Percentiles rank a stretch among this genome's conserved stretches.
These are phyloP conservation scores for Volvox reticuliferus DNA, from an alignment of 139 green algal genomes.

Conservation along the genomic window DNA sequence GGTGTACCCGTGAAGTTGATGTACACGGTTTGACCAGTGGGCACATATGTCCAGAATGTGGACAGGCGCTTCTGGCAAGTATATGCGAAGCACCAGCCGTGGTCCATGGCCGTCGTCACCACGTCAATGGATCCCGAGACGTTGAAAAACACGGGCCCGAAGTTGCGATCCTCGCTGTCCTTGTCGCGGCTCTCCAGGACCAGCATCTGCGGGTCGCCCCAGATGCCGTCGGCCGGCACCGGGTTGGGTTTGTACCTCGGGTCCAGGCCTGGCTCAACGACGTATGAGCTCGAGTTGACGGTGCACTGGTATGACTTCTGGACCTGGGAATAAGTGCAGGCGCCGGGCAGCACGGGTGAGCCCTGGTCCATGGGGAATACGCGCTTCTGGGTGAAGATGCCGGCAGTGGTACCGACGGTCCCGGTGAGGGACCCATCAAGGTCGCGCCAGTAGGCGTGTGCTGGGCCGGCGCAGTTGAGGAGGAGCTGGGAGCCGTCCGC, in stretches of 20 bases:
- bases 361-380: conserved; percentile 54
- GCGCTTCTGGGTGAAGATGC: background rate
- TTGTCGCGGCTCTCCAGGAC: conserved; percentile 67
- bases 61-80: conserved; percentile 56
- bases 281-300: conserved; percentile 6
- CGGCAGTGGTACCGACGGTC: background rate
- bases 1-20: conserved; percentile 66
- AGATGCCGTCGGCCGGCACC: conserved; percentile 54
- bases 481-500: conserved; percentile 39
- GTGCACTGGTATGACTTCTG: conserved; percentile 55
- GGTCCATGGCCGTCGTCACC: conserved; percentile 60
- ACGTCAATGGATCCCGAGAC: conserved; percentile 53
- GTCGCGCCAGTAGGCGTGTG: conserved; percentile 63
- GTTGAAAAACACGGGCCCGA: conserved; percentile 65
- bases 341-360: conserved; percentile 51
- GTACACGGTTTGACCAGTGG: conserved; percentile 32
- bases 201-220: conserved; percentile 66
- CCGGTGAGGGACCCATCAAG: conserved; percentile 53
- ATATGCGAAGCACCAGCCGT: conserved; percentile 78
- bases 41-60: conserved; percentile 69
- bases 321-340: conserved; percentile 50
- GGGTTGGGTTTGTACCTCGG: conserved; percentile 43
- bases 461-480: conserved; percentile 72
- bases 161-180: conserved; percentile 74
- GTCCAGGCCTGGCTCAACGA: conserved; percentile 22